phyloP scores from a whole-genome alignment of 257 asterid genomes.

The Misopates orontium region DNA sequence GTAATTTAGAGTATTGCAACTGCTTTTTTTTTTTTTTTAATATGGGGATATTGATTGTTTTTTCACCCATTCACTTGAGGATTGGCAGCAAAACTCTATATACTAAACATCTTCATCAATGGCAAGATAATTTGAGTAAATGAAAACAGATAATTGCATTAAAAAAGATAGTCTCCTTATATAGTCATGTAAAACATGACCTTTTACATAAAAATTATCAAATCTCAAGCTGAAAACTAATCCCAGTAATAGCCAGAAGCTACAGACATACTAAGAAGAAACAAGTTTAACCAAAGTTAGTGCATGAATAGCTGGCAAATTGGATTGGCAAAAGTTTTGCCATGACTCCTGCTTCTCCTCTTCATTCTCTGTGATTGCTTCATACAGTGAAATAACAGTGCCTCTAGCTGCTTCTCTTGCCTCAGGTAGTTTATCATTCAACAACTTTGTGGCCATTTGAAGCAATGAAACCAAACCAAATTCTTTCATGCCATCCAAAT shows the following conservation, averaged over 20 bases:
- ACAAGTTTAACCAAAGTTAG: constrained; percentile 73
- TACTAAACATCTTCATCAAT: too few relatives aligned
- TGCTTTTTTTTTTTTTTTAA: too few relatives aligned
- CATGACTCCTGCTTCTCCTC: constrained; percentile 70
- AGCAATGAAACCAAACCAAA: constrained; percentile 55
- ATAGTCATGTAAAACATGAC: constrained; percentile 34
- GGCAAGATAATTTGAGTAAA: not conserved
- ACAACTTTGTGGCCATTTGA: constrained; percentile 54
- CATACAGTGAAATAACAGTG: constrained; percentile 45
- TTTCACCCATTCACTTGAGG: too few relatives aligned
- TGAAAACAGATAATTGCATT: not conserved
- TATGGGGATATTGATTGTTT: too few relatives aligned
- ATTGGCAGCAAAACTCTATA: too few relatives aligned
- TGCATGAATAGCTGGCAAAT: constrained; percentile 75
- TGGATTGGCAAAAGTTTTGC: constrained; percentile 86
- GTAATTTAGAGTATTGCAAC: too few relatives aligned
- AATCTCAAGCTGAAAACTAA: constrained; percentile 6
- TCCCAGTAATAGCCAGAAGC: not conserved
- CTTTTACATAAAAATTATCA: constrained; percentile 31
- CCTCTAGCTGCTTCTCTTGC: constrained; percentile 92
- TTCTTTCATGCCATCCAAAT: constrained; percentile 65
- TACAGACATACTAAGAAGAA: constrained; percentile 34
- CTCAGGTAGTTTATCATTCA: constrained; percentile 86
- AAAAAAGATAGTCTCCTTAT: not conserved
- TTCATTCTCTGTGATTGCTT: constrained; percentile 52